phyloP scores from a whole-genome alignment of 2,329 filamentous ascomycete genomes.

The Neoarthrinium moseri region DNA sequence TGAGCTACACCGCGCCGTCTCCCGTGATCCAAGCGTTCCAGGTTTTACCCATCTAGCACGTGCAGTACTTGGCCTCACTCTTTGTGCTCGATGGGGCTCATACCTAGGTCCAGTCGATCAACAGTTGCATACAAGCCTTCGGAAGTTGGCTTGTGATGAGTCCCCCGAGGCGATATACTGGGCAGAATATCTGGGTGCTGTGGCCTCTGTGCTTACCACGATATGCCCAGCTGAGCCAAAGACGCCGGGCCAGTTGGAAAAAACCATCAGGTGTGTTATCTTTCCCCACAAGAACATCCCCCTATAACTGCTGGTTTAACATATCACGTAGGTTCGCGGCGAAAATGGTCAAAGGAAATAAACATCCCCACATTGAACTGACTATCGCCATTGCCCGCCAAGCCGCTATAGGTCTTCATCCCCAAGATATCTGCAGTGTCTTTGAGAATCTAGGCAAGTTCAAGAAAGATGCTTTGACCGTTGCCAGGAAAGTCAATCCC shows the following conservation, averaged over 20 bases:
- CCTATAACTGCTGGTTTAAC: no score
- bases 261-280: slow-evolving; percentile 38
- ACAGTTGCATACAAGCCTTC: slow-evolving; percentile 40
- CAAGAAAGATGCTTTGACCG: slow-evolving; percentile 14
- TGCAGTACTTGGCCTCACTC: slow-evolving; percentile 67
- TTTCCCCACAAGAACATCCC: no score
- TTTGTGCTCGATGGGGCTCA: slow-evolving; percentile 74
- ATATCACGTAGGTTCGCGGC: slow-evolving; percentile 23
- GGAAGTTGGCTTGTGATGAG: slow-evolving; percentile 36
- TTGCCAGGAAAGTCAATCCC: slow-evolving; percentile 22
- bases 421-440: slow-evolving; percentile 17
- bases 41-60: slow-evolving; percentile 73
- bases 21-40: slow-evolving; percentile 65
- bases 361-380: slow-evolving; percentile 28
- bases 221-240: slow-evolving; percentile 41
- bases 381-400: slow-evolving; percentile 18
- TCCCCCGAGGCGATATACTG: slow-evolving; percentile 45
- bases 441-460: slow-evolving; percentile 26
- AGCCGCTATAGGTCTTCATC: slow-evolving; percentile 17
- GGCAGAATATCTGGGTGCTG: slow-evolving; percentile 51
- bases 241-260: slow-evolving; percentile 29
- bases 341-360: slow-evolving; percentile 16
- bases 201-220: slow-evolving; percentile 41
- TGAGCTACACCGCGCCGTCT: slow-evolving; percentile 71
- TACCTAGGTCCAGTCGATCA: slow-evolving; percentile 50